Percentiles rank a stretch among this genome's conserved stretches.
Conservation (phyloP, 768 basidiomycete genomes). For the Obba rivulosa region DNA sequence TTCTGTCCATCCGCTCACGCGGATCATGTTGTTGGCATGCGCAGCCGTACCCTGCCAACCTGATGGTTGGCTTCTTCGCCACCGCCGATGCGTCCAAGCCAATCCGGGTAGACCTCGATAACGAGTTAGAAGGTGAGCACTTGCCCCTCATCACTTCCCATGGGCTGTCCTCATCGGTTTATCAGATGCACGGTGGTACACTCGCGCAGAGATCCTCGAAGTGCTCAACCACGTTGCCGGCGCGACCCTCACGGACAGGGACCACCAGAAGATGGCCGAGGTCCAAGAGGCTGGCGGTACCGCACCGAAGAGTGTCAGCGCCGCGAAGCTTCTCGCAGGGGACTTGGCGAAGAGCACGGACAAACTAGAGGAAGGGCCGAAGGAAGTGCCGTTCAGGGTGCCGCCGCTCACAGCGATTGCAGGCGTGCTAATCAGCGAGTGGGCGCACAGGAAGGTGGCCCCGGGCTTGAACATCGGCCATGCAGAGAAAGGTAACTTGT, state of each 20-base stretch:
- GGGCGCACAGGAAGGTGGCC: conserved; percentile 59
- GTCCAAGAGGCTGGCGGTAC: conserved; percentile 14
- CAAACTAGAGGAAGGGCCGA: conserved; percentile 13
- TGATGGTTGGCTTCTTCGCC: conserved; percentile 90
- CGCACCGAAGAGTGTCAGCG: conserved; percentile 4
- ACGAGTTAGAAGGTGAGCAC: conserved; percentile 81
- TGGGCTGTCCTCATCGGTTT: not conserved
- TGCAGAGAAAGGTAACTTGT: conserved; percentile 1
- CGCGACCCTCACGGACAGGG: conserved; percentile 39
- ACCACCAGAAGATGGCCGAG: conserved; percentile 45
- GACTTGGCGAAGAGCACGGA: conserved; percentile 22
- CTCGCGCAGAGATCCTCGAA: conserved; percentile 60
- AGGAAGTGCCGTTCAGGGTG: conserved; percentile 59
- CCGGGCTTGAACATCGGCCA: conserved; percentile 1
- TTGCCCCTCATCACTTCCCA: not conserved
- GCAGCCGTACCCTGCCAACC: conserved; percentile 84
- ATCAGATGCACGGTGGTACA: conserved; percentile 87
- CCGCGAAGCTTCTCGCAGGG: conserved; percentile 19
- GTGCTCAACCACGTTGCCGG: conserved; percentile 57
- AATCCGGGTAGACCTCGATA: conserved; percentile 84
- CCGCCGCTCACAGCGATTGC: conserved; percentile 77
- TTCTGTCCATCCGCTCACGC: not conserved
- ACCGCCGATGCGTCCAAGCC: conserved; percentile 66
- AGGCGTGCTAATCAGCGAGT: conserved; percentile 79
- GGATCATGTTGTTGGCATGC: not conserved